Percentiles rank a stretch among this genome's conserved stretches.
Evolutionary conservation across 495 filamentous ascomycete genomes (phyloP).

Genomic region (Aspergillus hancockii): DNA sequence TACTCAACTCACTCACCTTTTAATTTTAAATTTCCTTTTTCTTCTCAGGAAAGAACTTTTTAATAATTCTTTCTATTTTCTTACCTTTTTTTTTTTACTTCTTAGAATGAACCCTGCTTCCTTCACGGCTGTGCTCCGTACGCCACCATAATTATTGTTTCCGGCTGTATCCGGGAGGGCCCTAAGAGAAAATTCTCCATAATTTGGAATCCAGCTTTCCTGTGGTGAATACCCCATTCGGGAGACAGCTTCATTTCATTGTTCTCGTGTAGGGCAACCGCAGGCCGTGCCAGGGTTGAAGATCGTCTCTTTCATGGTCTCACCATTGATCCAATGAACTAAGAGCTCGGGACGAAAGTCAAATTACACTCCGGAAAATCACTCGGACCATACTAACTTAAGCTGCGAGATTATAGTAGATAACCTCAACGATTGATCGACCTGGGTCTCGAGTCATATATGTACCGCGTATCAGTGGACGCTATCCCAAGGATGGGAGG

Average conservation of each 20-base stretch:
- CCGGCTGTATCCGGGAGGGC: slow-evolving; percentile 1
- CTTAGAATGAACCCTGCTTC: not conserved
- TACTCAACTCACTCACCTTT: not conserved
- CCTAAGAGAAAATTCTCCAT: not conserved
- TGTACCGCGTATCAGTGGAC: not conserved
- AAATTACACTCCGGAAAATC: slow-evolving; percentile 5
- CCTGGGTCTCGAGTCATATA: slow-evolving; percentile 2
- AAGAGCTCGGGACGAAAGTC: not conserved
- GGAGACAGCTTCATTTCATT: slow-evolving; percentile 1
- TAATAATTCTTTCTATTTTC: not conserved
- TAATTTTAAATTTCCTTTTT: slow-evolving; percentile 4
- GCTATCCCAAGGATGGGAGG: not conserved
- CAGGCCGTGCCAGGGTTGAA: slow-evolving; percentile 3
- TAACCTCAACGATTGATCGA: slow-evolving; percentile 6
- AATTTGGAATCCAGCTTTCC: not conserved
- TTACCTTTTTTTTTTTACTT: not conserved
- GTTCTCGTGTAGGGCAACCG: slow-evolving; percentile 3
- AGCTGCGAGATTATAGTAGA: slow-evolving; percentile 5
- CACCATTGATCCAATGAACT: not conserved
- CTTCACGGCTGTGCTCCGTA: slow-evolving; percentile 5
- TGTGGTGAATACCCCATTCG: not conserved
- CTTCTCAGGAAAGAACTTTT: not conserved
- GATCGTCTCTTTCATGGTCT: slow-evolving; percentile 3
- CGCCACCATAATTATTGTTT: slow-evolving; percentile 1
- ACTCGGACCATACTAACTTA: slow-evolving; percentile 4